These are phyloP conservation scores for Phytophthora agathidicida DNA, from an alignment of 352 stramenopile genomes.

Conservation along the genomic window DNA sequence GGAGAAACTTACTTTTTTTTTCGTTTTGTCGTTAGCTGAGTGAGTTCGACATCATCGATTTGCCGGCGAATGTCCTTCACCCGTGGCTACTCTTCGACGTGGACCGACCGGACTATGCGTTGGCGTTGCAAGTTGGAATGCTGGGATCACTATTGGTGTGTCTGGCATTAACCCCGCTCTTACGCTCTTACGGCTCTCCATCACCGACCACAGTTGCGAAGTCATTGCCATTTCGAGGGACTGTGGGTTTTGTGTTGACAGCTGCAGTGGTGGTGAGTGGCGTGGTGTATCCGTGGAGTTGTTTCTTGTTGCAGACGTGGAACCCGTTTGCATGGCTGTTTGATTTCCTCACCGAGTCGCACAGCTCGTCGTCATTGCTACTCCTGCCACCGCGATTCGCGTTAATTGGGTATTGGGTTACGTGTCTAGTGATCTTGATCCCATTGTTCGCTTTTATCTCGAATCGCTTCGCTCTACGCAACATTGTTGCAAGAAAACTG, in stretches of 20 bases:
- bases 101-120: constrained; percentile 45
- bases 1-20: neutral
- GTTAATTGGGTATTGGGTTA: constrained; percentile 66
- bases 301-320: constrained; percentile 61
- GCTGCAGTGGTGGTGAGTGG: constrained; percentile 35
- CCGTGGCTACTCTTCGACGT: constrained; percentile 41
- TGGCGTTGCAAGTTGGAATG: constrained; percentile 68
- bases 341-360: constrained; percentile 44
- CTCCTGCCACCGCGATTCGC: constrained; percentile 28
- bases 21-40: constrained; percentile 29
- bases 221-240: constrained; percentile 34
- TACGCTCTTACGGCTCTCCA: constrained; percentile 46
- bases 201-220: constrained; percentile 46
- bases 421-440: constrained; percentile 57
- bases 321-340: constrained; percentile 72
- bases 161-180: constrained; percentile 49
- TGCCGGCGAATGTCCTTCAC: constrained; percentile 2
- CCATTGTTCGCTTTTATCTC: constrained; percentile 56
- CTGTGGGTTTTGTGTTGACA: constrained; percentile 38
- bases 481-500: constrained; percentile 81
- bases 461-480: constrained; percentile 43
- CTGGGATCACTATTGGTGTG: constrained; percentile 56
- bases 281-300: constrained; percentile 71
- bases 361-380: constrained; percentile 3
- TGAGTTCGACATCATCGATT: constrained; percentile 26